phyloP scores from a whole-genome alignment of 169 alveolate genomes.

The Plasmodium berghei region DNA sequence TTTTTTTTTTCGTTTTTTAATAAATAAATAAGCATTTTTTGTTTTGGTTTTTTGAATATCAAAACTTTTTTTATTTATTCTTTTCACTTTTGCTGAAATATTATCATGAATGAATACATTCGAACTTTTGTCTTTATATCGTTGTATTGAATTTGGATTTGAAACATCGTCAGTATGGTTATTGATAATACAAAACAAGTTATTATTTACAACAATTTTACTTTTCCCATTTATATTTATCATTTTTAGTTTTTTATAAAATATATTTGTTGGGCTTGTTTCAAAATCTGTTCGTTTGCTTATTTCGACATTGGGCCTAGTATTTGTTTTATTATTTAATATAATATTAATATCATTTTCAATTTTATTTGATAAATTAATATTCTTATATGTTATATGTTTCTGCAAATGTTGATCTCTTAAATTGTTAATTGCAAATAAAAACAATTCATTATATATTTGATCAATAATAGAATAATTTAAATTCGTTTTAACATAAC shows the following conservation, averaged over 20 bases:
- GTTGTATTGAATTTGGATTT: not conserved
- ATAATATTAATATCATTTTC: not conserved
- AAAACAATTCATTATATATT: constrained; percentile 1
- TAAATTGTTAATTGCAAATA: not conserved
- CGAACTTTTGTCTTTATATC: constrained; percentile 20
- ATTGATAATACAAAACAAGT: constrained; percentile 5
- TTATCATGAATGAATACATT: constrained; percentile 21
- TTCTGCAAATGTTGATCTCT: not conserved
- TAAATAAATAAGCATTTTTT: constrained; percentile 22
- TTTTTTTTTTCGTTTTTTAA: constrained; percentile 59
- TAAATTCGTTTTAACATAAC: constrained; percentile 2
- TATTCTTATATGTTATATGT: not conserved
- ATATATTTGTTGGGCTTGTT: too few relatives aligned
- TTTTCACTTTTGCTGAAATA: constrained; percentile 25
- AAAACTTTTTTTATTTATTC: constrained; percentile 19
- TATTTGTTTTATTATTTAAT: not conserved
- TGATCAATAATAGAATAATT: constrained; percentile 16
- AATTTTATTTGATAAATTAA: not conserved
- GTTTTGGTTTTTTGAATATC: not conserved
- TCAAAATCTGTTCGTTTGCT: not conserved
- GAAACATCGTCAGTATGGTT: not conserved
- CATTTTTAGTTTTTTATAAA: not conserved
- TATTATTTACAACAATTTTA: constrained; percentile 14
- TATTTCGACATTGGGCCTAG: not conserved
- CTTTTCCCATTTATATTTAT: constrained; percentile 18